These are phyloP conservation scores for Neohortaea acidophila DNA, from an alignment of 495 filamentous ascomycete genomes.

Conservation along the genomic window DNA sequence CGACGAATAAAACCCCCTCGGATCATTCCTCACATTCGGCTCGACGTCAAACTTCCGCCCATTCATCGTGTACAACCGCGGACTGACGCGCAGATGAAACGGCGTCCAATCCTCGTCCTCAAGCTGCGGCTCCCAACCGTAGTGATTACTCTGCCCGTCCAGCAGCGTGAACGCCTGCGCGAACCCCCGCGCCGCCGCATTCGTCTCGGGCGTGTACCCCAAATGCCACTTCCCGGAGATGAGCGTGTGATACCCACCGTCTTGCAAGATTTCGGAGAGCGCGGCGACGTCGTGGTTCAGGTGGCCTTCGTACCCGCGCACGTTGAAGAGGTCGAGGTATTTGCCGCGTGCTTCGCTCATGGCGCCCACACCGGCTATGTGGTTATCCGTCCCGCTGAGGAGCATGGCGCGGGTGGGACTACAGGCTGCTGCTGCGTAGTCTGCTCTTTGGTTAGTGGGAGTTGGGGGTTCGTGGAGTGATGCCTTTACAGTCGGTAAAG, in stretches of 20 bases:
- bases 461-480: background rate
- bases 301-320: constrained; percentile 47
- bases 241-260: constrained; percentile 43
- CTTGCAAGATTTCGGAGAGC: constrained; percentile 42
- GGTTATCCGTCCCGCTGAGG: constrained; percentile 36
- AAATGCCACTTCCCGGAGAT: constrained; percentile 47
- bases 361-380: constrained; percentile 32
- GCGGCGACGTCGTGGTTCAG: constrained; percentile 39
- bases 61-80: background rate
- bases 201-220: constrained; percentile 27
- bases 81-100: background rate
- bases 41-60: background rate
- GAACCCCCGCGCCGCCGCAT: constrained; percentile 33
- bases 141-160: constrained; percentile 38
- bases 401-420: constrained; percentile 30
- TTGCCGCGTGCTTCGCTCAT: constrained; percentile 22
- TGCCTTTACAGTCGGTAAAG: constrained; percentile 9
- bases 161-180: constrained; percentile 33
- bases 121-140: constrained; percentile 39
- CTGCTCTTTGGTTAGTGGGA: constrained; percentile 20
- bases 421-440: constrained; percentile 22
- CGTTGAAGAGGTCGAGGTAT: constrained; percentile 24
- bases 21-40: background rate
- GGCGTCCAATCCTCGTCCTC: background rate
- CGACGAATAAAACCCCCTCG: constrained; percentile 19